Percentiles rank a stretch among this genome's conserved stretches.
Conservation (phyloP, 441 rosid species). For the Theobroma grandiflorum region DNA sequence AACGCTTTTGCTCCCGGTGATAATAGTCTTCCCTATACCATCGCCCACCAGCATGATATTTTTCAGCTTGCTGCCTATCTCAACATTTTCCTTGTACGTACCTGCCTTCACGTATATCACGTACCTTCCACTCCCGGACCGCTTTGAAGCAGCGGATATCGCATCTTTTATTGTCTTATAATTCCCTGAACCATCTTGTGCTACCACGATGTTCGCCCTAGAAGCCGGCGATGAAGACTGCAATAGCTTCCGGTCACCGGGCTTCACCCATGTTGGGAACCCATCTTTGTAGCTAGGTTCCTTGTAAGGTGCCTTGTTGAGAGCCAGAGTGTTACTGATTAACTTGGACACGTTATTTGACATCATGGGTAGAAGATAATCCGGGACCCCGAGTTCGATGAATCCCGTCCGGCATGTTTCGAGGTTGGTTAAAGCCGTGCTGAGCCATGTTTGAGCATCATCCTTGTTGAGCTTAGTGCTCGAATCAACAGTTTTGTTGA, state of each 20-base stretch:
- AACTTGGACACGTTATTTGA: slow-evolving; percentile 66
- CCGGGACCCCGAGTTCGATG: slow-evolving; percentile 55
- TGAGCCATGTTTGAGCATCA: slow-evolving; percentile 72
- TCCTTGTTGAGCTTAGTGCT: slow-evolving; percentile 42
- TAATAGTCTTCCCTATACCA: slow-evolving; percentile 61
- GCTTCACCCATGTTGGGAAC: slow-evolving; percentile 67
- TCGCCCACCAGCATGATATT: slow-evolving; percentile 70
- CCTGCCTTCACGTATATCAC: slow-evolving; percentile 67
- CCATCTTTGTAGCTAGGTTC: slow-evolving; percentile 46
- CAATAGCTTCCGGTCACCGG: slow-evolving; percentile 63
- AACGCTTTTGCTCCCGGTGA: slow-evolving; percentile 75
- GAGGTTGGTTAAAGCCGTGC: slow-evolving; percentile 66
- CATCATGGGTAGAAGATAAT: slow-evolving; percentile 53
- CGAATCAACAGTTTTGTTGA: slow-evolving; percentile 52
- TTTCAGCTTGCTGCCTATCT: slow-evolving; percentile 41
- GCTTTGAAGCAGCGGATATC: slow-evolving; percentile 44
- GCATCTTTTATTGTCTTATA: slow-evolving; percentile 61
- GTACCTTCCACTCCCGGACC: slow-evolving; percentile 50
- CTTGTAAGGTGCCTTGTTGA: slow-evolving; percentile 53
- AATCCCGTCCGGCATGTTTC: slow-evolving; percentile 65
- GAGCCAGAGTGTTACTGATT: slow-evolving; percentile 59
- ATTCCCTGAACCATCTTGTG: slow-evolving; percentile 67
- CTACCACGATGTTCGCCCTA: slow-evolving; percentile 55
- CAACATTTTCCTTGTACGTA: slow-evolving; percentile 57
- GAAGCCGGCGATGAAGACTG: slow-evolving; percentile 47